These are phyloP conservation scores for Rubia tinctorum DNA, from an alignment of 305 asterid genomes.

Conservation along the genomic window DNA sequence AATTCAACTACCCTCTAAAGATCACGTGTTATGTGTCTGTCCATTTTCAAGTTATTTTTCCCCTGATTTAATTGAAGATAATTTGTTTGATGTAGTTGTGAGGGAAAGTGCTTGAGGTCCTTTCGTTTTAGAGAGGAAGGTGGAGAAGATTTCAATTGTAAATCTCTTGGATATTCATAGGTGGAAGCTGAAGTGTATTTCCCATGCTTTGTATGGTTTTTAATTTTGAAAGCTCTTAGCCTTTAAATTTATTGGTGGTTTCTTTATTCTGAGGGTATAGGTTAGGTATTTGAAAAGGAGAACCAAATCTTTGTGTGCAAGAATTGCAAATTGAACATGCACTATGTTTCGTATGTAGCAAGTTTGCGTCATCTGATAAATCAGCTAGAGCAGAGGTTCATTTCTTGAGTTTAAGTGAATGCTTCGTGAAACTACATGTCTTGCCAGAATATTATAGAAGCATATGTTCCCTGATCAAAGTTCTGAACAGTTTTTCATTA, in stretches of 20 bases:
- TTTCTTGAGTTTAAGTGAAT: neutral
- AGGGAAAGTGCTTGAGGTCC: conserved; percentile 88
- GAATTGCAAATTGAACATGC: conserved; percentile 67
- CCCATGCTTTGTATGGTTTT: conserved; percentile 11
- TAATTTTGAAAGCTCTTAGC: conserved; percentile 9
- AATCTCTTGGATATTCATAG: conserved; percentile 52
- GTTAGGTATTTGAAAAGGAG: conserved; percentile 2
- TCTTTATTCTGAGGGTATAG: conserved; percentile 8
- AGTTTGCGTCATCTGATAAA: conserved; percentile 84
- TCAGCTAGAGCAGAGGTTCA: conserved; percentile 73
- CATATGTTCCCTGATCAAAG: conserved; percentile 15
- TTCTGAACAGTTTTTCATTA: conserved; percentile 40
- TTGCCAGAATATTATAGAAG: neutral
- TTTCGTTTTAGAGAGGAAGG: conserved; percentile 65
- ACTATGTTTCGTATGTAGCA: conserved; percentile 85
- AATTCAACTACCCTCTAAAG: no score
- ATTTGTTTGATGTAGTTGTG: no score
- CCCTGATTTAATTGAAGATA: no score
- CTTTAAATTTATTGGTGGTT: conserved; percentile 31
- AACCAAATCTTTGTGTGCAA: conserved; percentile 35
- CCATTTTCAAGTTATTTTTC: no score
- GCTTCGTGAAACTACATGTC: neutral
- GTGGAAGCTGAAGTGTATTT: conserved; percentile 50
- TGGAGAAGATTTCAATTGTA: conserved; percentile 57
- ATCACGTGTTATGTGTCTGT: no score